Percentiles rank a stretch among this genome's conserved stretches.
These are phyloP conservation scores for Xylaria polymorpha DNA, from an alignment of 2,329 filamentous ascomycete genomes.

Conservation along the genomic window DNA sequence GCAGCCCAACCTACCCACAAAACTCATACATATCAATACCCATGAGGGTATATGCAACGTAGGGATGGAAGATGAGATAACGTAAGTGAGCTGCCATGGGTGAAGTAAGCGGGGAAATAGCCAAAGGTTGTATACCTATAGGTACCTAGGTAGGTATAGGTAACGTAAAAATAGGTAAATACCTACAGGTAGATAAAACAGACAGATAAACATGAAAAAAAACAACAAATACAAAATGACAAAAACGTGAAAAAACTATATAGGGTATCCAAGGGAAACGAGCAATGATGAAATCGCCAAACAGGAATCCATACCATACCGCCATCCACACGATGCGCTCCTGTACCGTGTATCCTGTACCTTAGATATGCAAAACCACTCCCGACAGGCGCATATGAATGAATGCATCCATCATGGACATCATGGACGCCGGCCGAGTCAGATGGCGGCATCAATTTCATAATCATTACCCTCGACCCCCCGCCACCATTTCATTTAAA, in stretches of 20 bases:
- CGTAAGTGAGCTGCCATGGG: conserved; percentile 4
- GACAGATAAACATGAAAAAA: background rate
- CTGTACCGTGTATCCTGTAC: conserved; percentile 35
- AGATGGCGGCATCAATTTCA: conserved; percentile 7
- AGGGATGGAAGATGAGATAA: background rate
- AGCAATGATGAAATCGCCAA: conserved; percentile 34
- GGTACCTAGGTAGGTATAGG: conserved; percentile 12
- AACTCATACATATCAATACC: conserved; percentile 9
- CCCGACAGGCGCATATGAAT: conserved; percentile 10
- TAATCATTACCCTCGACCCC: conserved; percentile 39
- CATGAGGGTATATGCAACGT: background rate
- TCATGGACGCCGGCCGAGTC: background rate
- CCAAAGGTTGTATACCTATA: conserved; percentile 17
- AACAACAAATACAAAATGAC: conserved; percentile 7
- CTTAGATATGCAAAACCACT: conserved; percentile 20
- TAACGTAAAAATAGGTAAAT: conserved; percentile 11
- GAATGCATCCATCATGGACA: background rate
- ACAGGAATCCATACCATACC: conserved; percentile 33
- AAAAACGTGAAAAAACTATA: conserved; percentile 28
- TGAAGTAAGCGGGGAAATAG: background rate
- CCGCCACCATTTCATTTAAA: conserved; percentile 41
- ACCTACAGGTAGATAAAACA: background rate
- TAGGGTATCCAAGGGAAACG: conserved; percentile 37
- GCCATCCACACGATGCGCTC: conserved; percentile 25
- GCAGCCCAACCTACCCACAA: conserved; percentile 14